These are phyloP conservation scores for Amborella trichopoda DNA, from an alignment of 164 flowering plant species.

Conservation along the genomic window DNA sequence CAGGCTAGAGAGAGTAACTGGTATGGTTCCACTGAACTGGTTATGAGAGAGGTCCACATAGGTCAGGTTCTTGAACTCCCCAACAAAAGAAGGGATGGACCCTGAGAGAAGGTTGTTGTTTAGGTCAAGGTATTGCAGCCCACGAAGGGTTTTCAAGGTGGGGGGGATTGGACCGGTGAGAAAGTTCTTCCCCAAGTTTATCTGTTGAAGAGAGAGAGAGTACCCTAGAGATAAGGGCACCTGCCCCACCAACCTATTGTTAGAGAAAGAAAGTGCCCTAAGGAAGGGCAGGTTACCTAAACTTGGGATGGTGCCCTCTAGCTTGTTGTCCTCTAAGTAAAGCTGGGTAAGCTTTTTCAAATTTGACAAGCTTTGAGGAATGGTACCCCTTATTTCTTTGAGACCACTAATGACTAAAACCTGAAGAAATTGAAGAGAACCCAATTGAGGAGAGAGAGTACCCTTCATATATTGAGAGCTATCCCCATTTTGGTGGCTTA, in stretches of 20 bases:
- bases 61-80: constrained; percentile 46
- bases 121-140: constrained; percentile 63
- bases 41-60: constrained; percentile 61
- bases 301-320: constrained; percentile 62
- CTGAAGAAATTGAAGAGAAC: constrained; percentile 49
- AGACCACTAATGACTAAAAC: constrained; percentile 60
- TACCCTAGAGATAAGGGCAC: constrained; percentile 57
- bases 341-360: constrained; percentile 50
- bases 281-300: constrained; percentile 45
- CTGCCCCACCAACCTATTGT: constrained; percentile 52
- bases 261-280: constrained; percentile 40
- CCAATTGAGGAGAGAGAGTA: constrained; percentile 50
- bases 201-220: constrained; percentile 26
- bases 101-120: constrained; percentile 68
- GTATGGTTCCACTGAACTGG: constrained; percentile 54
- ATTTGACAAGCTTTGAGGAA: constrained; percentile 57
- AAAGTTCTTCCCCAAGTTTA: constrained; percentile 49
- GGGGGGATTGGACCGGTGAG: constrained; percentile 60
- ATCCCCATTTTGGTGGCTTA: constrained; percentile 28
- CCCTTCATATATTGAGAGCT: constrained; percentile 60
- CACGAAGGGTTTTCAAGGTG: constrained; percentile 26
- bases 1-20: constrained; percentile 40
- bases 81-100: constrained; percentile 45
- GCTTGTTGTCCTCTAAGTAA: constrained; percentile 59
- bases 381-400: constrained; percentile 55